phyloP scores from a whole-genome alignment of 805 yeast species.

The Hanseniaspora lindneri region DNA sequence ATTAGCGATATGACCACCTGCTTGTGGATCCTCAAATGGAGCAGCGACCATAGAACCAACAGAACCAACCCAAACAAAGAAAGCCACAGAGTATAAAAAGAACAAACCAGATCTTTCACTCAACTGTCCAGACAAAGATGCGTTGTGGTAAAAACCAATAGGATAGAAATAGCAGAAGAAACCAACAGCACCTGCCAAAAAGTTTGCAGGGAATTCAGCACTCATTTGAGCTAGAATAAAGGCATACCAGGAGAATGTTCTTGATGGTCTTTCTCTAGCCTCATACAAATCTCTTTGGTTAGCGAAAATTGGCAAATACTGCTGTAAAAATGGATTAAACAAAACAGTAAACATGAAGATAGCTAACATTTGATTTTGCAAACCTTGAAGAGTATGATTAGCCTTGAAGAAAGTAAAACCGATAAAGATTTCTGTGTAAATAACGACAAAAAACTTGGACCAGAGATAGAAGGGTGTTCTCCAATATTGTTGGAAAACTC shows the following conservation, averaged over 20 bases:
- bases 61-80: slow-evolving; percentile 44
- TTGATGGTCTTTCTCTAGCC: slow-evolving; percentile 62
- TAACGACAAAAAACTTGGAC: slow-evolving; percentile 45
- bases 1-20: slow-evolving; percentile 51
- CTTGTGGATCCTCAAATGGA: slow-evolving; percentile 45
- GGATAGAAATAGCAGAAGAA: slow-evolving; percentile 63
- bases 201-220: slow-evolving; percentile 56
- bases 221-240: slow-evolving; percentile 51
- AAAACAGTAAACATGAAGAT: slow-evolving; percentile 55
- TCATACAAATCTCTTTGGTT: slow-evolving; percentile 56
- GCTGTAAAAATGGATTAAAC: slow-evolving; percentile 47
- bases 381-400: slow-evolving; percentile 47
- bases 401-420: slow-evolving; percentile 70
- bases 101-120: slow-evolving; percentile 46
- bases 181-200: slow-evolving; percentile 49
- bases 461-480: slow-evolving; percentile 53
- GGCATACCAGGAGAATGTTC: slow-evolving; percentile 55
- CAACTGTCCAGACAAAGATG: slow-evolving; percentile 38
- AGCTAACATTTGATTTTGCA: slow-evolving; percentile 75
- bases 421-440: slow-evolving; percentile 49
- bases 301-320: slow-evolving; percentile 51
- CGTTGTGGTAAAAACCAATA: slow-evolving; percentile 51
- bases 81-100: slow-evolving; percentile 37
- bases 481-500: slow-evolving; percentile 57
- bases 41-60: slow-evolving; percentile 50